Base-by-base conservation (phyloP, 163 green algal genomes). In the Trebouxiophyceae sp. region DNA sequence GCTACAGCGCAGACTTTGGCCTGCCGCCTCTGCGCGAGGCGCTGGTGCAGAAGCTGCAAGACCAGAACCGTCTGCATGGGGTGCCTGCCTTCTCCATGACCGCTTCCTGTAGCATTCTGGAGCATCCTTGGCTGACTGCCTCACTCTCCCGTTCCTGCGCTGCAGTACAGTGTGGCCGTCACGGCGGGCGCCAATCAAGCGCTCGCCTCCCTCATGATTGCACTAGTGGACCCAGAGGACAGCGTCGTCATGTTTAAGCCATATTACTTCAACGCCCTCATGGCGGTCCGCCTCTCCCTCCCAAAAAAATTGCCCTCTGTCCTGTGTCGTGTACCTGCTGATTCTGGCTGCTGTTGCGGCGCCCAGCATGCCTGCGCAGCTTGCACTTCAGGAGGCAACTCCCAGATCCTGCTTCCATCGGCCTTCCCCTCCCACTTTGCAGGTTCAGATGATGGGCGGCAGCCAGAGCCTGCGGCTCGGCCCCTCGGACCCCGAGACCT, bases 221-320 rank as follows among this genome's bases (percentile, higher is more conserved):
- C 83, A 0, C 76, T 96, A 45, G 73, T 81, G 28, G 92, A 97
- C 54, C 63, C 72, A 8, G n/a, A 54, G 1, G 82, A 93, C 74
- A 26, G 67, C 1, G 78, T 86, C 2, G 89, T 92, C 24, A 79
- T 97, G n/a, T 97, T 96, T 72, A 78, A 58, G 61, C 88, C 88
- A 12, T 93, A 89, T 69, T 97, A 97, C 74, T 97, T 97, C 81
- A 96, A 97, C 75, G 87, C 96, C 69, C 75, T 88, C n/a, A 96
- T 96, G 91, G 79, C 84, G 2, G 44, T 95, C 12, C 86, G 92
- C 69, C 62, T 76, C 57, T 20, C 6, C 32, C 12, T 24, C 33
- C n/a, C n/a, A n/a, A n/a, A n/a, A n/a, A n/a, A n/a, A n/a, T n/a
- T n/a, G n/a, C n/a, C n/a, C n/a, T n/a, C n/a, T n/a, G n/a, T n/a